phyloP scores from a whole-genome alignment of 306 rosid genomes.

The Spatholobus suberectus region DNA sequence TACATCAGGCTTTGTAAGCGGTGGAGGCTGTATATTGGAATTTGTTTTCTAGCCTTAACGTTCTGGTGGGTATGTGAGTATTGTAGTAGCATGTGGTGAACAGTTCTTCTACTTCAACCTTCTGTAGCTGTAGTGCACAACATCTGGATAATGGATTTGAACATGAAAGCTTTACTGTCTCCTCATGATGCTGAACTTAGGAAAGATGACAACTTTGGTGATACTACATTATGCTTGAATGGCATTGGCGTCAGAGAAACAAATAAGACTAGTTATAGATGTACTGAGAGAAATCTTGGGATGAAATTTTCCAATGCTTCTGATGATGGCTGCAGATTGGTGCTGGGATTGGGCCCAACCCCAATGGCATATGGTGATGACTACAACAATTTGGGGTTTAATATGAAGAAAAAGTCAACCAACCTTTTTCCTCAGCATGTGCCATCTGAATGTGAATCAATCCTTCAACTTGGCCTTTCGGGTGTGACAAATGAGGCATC shows the following conservation, averaged over 20 bases:
- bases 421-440: constrained; percentile 51
- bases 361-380: constrained; percentile 73
- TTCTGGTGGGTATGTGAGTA: constrained; percentile 44
- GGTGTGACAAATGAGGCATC: constrained; percentile 78
- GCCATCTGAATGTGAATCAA: constrained; percentile 71
- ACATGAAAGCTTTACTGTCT: constrained; percentile 60
- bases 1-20: constrained; percentile 93
- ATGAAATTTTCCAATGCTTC: constrained; percentile 54
- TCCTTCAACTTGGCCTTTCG: constrained; percentile 90
- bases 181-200: constrained; percentile 62
- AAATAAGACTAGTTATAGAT: constrained; percentile 53
- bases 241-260: constrained; percentile 67
- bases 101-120: constrained; percentile 53
- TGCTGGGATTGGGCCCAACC: constrained; percentile 95
- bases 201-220: constrained; percentile 67
- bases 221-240: constrained; percentile 75
- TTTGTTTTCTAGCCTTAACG: constrained; percentile 43
- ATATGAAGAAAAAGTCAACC: constrained; percentile 57
- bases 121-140: constrained; percentile 47
- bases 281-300: constrained; percentile 53
- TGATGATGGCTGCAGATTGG: constrained; percentile 91
- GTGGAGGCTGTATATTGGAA: constrained; percentile 58
- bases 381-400: constrained; percentile 50
- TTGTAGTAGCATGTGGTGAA: constrained; percentile 49
- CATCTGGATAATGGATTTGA: constrained; percentile 79